Evolutionary conservation across 495 filamentous ascomycete genomes (phyloP).

Genomic region (Terfezia claveryi): DNA sequence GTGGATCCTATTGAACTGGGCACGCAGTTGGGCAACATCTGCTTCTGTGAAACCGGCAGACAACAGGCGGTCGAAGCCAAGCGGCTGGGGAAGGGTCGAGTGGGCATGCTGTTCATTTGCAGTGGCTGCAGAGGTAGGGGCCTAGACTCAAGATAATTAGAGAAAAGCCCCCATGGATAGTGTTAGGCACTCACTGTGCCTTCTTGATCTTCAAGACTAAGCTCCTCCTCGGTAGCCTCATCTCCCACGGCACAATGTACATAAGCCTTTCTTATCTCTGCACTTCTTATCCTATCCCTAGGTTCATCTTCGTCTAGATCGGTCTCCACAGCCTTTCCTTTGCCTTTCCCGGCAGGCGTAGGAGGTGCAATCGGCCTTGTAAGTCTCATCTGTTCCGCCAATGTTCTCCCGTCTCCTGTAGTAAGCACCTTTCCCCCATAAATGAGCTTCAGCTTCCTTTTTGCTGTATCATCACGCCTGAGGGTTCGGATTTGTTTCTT

Average conservation of each 20-base stretch:
- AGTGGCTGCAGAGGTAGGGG: too few relatives aligned
- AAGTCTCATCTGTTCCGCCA: neutral
- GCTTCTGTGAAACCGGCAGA: conserved; percentile 52
- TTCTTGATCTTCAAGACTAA: conserved; percentile 40
- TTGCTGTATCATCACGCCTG: conserved; percentile 37
- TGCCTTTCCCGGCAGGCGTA: conserved; percentile 9
- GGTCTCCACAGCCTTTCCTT: conserved; percentile 20
- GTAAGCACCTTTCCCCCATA: conserved; percentile 65
- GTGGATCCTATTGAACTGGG: conserved; percentile 67
- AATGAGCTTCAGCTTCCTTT: conserved; percentile 62
- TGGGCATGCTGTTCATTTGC: conserved; percentile 24
- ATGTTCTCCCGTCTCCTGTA: conserved; percentile 43
- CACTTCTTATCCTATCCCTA: conserved; percentile 2
- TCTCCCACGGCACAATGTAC: conserved; percentile 79
- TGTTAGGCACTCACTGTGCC: neutral
- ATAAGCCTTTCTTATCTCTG: conserved; percentile 33
- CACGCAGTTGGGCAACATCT: conserved; percentile 60
- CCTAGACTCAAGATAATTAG: too few relatives aligned
- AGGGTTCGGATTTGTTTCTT: conserved; percentile 60
- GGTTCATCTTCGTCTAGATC: conserved; percentile 9
- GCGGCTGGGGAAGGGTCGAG: conserved; percentile 13
- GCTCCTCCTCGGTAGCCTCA: conserved; percentile 41
- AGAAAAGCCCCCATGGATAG: too few relatives aligned
- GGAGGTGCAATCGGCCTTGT: conserved; percentile 27
- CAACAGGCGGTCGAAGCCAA: conserved; percentile 72